Base-by-base conservation (phyloP, 2,329 filamentous ascomycete genomes). In the Pseudogymnoascus sp. region DNA sequence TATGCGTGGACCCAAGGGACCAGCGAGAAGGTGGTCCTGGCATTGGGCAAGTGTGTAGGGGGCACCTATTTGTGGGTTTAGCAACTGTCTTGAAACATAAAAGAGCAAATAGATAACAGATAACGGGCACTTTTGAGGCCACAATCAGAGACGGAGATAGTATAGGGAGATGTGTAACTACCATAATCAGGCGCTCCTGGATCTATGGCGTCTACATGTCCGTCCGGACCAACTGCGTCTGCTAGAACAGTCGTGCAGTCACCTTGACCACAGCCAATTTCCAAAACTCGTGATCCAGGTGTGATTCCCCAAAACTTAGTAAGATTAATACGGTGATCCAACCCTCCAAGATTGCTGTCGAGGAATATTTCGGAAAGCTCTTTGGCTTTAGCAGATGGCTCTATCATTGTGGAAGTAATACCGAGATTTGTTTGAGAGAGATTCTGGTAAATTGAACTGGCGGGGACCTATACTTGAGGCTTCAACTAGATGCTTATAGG, bases 261-360 rank as follows among this genome's bases (percentile, higher is more conserved):
- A 2, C 82, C 83, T 65, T 85, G 83, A 1, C 82, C 83, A 69
- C 82, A 85, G 58, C 82, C 82, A 37, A 86, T 69, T 67, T 85
- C 83, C 1, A 86, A 74, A 6, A 84, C 68, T 2, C 73, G 75
- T 28, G 73, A 72, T 62, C 76, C 76, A 0, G 73, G 69, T 1
- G 61, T 18, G 60, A 78, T 72, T 22, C 66, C 64, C 74, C 74
- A 78, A 25, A 65, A 61, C 41, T 73, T 68, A 32, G 74, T 58
- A 11, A 78, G 69, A 2, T 66, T 62, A 28, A 75, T 66, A 30
- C 76, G 74, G 63, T 78, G 76, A 50, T 50, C 43, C 25, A 50
- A 50, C 43, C 43, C 43, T 50, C 43, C 43, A 3, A 50, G 43
- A 30, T 50, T 50, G n/a, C 43, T 50, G 25, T 50, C 43, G 43